Percentiles rank a stretch among this genome's conserved stretches.
phyloP scores from a whole-genome alignment of 2,329 filamentous ascomycete species.

The Neonectria faginata region DNA sequence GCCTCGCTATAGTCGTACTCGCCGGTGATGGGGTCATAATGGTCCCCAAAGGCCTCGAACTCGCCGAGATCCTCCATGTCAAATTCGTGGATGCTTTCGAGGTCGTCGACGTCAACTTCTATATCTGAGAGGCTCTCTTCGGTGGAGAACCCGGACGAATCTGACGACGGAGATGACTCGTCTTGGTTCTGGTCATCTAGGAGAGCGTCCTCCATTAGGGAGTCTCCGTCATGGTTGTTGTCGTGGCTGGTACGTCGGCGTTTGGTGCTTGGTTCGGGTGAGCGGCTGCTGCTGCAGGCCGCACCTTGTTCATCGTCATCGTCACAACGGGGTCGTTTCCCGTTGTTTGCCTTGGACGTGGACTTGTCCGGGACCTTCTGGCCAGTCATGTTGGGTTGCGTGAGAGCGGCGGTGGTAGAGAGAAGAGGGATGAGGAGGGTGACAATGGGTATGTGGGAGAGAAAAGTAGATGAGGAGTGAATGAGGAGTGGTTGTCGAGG shows the following conservation, averaged over 20 bases:
- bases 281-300: neutral
- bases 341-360: slow-evolving; percentile 8
- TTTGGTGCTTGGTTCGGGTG: neutral
- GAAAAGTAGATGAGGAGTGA: neutral
- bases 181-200: neutral
- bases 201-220: neutral
- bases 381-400: neutral
- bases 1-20: neutral
- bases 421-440: neutral
- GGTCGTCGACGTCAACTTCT: slow-evolving; percentile 25
- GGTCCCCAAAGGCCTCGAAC: neutral
- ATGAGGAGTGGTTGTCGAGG: neutral
- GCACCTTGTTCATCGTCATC: neutral
- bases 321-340: neutral
- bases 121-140: slow-evolving; percentile 19
- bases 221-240: neutral
- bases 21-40: neutral
- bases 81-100: slow-evolving; percentile 8
- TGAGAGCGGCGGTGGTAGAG: neutral
- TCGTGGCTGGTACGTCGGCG: neutral
- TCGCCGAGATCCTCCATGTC: slow-evolving; percentile 8
- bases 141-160: neutral
- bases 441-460: neutral
- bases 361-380: neutral
- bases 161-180: neutral